Evolutionary conservation across 441 rosid genomes (phyloP), one percentile per base, ranked within the genome.

Genomic region (Croton setiger): DNA sequence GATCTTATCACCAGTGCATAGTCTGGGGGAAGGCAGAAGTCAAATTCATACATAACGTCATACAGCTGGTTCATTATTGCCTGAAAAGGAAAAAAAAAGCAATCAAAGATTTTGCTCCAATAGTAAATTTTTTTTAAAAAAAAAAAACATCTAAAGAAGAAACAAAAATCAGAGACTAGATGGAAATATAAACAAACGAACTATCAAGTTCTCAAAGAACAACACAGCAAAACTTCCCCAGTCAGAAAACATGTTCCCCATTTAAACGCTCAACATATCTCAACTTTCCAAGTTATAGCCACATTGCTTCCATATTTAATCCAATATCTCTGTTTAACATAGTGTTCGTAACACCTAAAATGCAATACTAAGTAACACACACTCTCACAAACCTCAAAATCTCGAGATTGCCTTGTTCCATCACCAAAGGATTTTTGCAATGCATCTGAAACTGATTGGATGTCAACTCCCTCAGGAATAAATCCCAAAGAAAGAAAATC

Each of bases 401-500:
- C 99, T 85, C 79, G 90, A 71, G 98, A 89, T 70, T 83, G 87
- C 73, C 85, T 82, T 37, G 81, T 79, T 74, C 82, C 91, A 75
- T 87, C 88, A 79, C 86, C 88, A 77, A 91, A 88, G 60, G 99
- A 87, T 72, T 90, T 44, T 77, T 78, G 88, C 82, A 96, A 68
- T 44, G 98, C 92, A 82, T 84, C 83, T 8, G 98, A 85, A 78
- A 96, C 94, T 75, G 94, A 73, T 76, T 86, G 86, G 58, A 82
- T 70, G 78, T 93, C 90, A 62, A 79, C 87, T 78, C 93, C 94
- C 83, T 93, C 98, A 75, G 99, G 98, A 76, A 96, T 78, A 88
- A 96, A 93, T 74, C 99, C 98, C 96, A 96, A 85, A 73, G 99
- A 93, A 80, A 89, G 94, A 83, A 87, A 93, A 83, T 93, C 99